Conservation (phyloP, 805 yeast species). For the Nakazawaea laoshanensis region DNA sequence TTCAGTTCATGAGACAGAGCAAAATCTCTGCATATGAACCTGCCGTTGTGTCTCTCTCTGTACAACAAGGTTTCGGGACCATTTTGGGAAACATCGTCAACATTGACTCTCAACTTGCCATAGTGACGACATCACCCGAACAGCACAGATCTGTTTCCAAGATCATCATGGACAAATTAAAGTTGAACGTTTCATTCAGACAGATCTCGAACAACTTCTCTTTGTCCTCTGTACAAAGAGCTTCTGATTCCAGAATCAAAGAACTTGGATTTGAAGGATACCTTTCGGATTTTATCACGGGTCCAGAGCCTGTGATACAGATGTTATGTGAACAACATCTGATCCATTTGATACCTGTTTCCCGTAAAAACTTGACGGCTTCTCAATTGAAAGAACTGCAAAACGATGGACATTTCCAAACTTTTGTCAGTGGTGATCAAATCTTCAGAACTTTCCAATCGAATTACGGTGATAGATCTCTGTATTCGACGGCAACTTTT, state of each 20-base stretch:
- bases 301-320: constrained; percentile 62
- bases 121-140: constrained; percentile 48
- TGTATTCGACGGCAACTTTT: constrained; percentile 31
- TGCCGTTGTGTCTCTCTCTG: constrained; percentile 57
- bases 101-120: constrained; percentile 43
- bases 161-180: constrained; percentile 28
- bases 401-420: constrained; percentile 29
- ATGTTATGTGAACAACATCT: constrained; percentile 57
- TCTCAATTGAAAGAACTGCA: constrained; percentile 26
- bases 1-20: constrained; percentile 31
- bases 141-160: constrained; percentile 40
- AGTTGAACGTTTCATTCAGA: constrained; percentile 49
- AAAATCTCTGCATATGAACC: constrained; percentile 53
- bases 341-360: constrained; percentile 54
- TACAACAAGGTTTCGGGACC: constrained; percentile 38
- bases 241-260: constrained; percentile 24
- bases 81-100: constrained; percentile 53
- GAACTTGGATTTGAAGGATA: constrained; percentile 74
- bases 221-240: constrained; percentile 11
- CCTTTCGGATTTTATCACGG: constrained; percentile 59
- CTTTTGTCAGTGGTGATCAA: constrained; percentile 52
- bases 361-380: constrained; percentile 34
- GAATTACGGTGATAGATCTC: constrained; percentile 52
- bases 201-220: constrained; percentile 20
- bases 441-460: constrained; percentile 48